Evolutionary conservation across 2,329 filamentous ascomycete species (phyloP).

Genomic region (Colletotrichum limetticola): DNA sequence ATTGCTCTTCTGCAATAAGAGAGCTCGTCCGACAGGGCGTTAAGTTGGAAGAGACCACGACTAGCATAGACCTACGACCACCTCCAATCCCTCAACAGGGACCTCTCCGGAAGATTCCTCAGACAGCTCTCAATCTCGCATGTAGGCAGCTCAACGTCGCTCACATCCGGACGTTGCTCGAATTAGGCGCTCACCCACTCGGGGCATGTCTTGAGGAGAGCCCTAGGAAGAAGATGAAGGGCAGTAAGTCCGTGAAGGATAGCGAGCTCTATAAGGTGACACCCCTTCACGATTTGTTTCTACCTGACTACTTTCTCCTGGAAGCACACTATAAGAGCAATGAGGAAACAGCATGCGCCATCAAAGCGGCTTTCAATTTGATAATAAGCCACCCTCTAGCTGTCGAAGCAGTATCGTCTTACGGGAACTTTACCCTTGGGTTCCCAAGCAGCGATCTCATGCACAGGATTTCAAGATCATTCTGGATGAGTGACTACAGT

Average conservation of each 20-base stretch:
- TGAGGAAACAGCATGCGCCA: not conserved
- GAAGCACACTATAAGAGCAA: not conserved
- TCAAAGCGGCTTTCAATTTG: not conserved
- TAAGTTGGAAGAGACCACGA: constrained; percentile 1
- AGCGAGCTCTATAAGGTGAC: not conserved
- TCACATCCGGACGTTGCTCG: not conserved
- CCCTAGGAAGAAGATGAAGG: not conserved
- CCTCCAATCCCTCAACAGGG: not conserved
- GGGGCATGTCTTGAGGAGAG: not conserved
- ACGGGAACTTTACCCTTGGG: not conserved
- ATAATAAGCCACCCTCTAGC: not conserved
- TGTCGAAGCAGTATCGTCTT: not conserved
- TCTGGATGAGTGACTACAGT: too few relatives aligned
- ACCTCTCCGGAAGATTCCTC: not conserved
- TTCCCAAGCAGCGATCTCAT: not conserved
- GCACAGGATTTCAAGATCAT: not conserved
- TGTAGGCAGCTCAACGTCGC: constrained; percentile 4
- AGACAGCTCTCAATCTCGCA: constrained; percentile 19
- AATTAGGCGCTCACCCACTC: not conserved
- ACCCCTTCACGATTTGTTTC: constrained; percentile 24
- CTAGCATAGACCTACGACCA: not conserved
- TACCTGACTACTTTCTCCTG: not conserved
- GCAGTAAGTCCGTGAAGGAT: not conserved
- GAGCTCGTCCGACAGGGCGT: constrained; percentile 10
- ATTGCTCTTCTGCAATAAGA: constrained; percentile 1